A percentile compares a stretch with the other conserved stretches of the same genome.
phyloP scores from a whole-genome alignment of 441 rosid genomes.

The Geranium incanum region DNA sequence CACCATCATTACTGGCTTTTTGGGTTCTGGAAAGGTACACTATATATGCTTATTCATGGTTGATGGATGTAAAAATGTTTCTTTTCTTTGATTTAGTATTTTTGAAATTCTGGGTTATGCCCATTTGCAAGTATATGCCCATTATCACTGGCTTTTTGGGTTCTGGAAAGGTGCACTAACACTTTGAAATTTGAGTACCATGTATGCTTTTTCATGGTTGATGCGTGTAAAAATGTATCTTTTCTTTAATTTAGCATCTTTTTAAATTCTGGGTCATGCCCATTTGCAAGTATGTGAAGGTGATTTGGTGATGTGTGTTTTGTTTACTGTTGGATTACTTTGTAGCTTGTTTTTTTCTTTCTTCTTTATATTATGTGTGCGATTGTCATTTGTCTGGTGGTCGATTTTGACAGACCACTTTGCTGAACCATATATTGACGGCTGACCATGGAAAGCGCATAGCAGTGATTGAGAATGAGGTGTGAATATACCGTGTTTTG shows the following conservation, averaged over 20 bases:
- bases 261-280: neutral
- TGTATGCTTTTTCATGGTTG: neutral
- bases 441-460: constrained; percentile 91
- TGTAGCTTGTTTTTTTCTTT: too few species aligned
- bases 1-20: constrained; percentile 81
- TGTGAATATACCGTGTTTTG: constrained; percentile 10
- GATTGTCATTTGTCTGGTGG: neutral
- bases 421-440: constrained; percentile 80
- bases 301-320: neutral
- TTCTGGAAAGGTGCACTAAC: constrained; percentile 63
- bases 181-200: too few species aligned
- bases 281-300: neutral
- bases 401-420: constrained; percentile 53
- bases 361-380: neutral
- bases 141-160: constrained; percentile 79
- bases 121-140: neutral
- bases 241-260: neutral
- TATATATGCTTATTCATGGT: neutral
- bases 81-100: neutral
- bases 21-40: constrained; percentile 90
- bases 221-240: neutral
- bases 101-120: neutral
- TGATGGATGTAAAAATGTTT: neutral
- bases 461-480: constrained; percentile 97
- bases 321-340: too few species aligned